These are phyloP conservation scores for Coprinopsis cinerea DNA, from an alignment of 768 basidiomycete species.

Conservation along the genomic window DNA sequence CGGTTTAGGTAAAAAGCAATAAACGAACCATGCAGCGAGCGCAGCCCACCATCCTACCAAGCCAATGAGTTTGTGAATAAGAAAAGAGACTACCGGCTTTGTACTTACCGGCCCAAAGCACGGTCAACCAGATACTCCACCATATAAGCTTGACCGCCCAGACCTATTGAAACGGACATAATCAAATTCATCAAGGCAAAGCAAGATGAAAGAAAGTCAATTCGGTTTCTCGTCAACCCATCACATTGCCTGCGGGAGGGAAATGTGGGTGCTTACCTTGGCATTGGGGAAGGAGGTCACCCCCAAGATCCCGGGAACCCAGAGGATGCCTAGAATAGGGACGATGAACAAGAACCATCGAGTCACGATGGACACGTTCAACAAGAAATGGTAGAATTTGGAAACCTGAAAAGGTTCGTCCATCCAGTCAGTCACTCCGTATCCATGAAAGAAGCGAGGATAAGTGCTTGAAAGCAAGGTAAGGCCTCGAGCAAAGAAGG, in stretches of 20 bases:
- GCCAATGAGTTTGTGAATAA: constrained; percentile 3
- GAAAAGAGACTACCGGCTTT: not conserved
- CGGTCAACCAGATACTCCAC: constrained; percentile 84
- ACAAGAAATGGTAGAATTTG: constrained; percentile 64
- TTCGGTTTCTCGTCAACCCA: not conserved
- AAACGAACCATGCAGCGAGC: constrained; percentile 57
- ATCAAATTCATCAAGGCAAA: not conserved
- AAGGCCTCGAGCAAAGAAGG: too few relatives aligned
- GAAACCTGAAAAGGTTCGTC: constrained; percentile 35
- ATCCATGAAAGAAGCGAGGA: too few relatives aligned
- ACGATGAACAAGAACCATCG: constrained; percentile 79
- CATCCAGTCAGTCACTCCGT: too few relatives aligned
- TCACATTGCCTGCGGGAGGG: not conserved
- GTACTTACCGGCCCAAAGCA: constrained; percentile 66
- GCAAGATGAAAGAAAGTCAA: constrained; percentile 1
- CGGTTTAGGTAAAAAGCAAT: constrained; percentile 14
- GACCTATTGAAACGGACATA: too few relatives aligned
- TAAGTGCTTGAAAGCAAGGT: too few relatives aligned
- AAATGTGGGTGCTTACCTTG: constrained; percentile 30
- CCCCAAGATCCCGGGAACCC: constrained; percentile 73
- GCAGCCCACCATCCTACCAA: constrained; percentile 70
- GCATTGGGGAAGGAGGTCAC: constrained; percentile 45
- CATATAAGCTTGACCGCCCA: constrained; percentile 59
- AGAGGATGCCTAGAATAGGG: constrained; percentile 58
- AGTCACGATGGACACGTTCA: constrained; percentile 71